Conservation (phyloP, 768 basidiomycete genomes). For the Boletellus emodensis region DNA sequence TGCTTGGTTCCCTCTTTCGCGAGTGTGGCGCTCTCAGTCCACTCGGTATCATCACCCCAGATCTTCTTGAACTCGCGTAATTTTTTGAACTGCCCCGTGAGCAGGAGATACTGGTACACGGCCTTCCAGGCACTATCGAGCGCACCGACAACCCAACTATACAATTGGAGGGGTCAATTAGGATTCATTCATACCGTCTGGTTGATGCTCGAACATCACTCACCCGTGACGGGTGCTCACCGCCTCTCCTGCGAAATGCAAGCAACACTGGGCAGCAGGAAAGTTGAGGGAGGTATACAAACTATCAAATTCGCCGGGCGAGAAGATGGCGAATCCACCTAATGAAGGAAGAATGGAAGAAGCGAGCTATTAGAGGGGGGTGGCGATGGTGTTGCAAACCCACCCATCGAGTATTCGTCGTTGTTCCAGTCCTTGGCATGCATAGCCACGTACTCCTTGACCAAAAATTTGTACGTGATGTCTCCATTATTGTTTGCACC, state of each 20-base stretch:
- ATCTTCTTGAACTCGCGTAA: constrained; percentile 16
- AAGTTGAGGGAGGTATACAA: constrained; percentile 31
- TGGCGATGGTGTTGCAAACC: constrained; percentile 18
- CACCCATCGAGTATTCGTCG: constrained; percentile 19
- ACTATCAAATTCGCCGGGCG: constrained; percentile 36
- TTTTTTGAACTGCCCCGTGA: constrained; percentile 9
- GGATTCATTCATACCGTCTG: background rate
- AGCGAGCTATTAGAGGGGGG: background rate
- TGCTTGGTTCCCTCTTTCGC: too few relatives aligned
- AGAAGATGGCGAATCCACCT: constrained; percentile 42
- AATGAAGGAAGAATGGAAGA: background rate
- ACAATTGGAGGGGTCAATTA: background rate
- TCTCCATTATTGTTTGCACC: constrained; percentile 9
- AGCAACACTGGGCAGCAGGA: constrained; percentile 24
- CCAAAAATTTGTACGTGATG: constrained; percentile 21
- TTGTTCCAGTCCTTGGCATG: constrained; percentile 34
- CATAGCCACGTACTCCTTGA: constrained; percentile 18
- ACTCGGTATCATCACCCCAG: constrained; percentile 23
- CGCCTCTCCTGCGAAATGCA: constrained; percentile 18
- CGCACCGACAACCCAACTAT: constrained; percentile 37
- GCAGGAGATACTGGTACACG: constrained; percentile 24
- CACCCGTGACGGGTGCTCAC: constrained; percentile 14
- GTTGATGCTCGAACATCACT: background rate
- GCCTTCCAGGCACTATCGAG: constrained; percentile 36
- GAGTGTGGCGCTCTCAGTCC: background rate